Evolutionary conservation across 177 flowering plant genomes (phyloP), one percentile per base, ranked within the genome.

Genomic region (Vitis hybrid): DNA sequence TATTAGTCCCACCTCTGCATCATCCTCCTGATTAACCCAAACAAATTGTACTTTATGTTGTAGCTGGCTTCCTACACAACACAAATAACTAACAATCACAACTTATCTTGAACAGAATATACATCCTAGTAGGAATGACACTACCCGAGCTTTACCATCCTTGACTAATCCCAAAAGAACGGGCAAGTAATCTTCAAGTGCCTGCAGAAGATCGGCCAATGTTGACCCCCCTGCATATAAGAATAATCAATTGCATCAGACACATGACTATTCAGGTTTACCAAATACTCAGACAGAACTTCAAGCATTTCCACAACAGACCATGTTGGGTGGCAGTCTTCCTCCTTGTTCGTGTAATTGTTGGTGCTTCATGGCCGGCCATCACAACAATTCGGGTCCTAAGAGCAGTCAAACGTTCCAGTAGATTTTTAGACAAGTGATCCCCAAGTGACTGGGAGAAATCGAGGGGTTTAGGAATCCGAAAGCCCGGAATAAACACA

Each of bases 11-110:
- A 95, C 99, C 98, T 95, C 98, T 67, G 75, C 80, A 24, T 87
- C 92, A 81, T 93, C 98, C 81, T 92, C 98, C 80, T 95, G 98
- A 81, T 95, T 95, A 58, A 92, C 76, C 99, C 99, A 95, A 66
- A 82, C 83, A 88, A 89, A 93, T 65, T 87, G 89, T 59, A 95
- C 90, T 70, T 83, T 86, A 69, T 90, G 79, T 75, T 93, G 94
- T 69, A 95, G 83, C 28, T 80, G 89, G 77, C 83, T 90, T 63
- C 95, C 98, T 94, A 88, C 65, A 82, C 38, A 80, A 61, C 44
- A 74, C 20, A 75, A 18, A 62, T 13, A 73, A 67, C 20, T 17
- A 73, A 75, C 55, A 52, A 18, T 74, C 64, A 69, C 55, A 11
- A 66, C 11, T 24, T 70, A 28, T 51, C 55, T 50, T 19, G 59